Evolutionary conservation across 306 rosid species (phyloP).

Genomic region (Pyrus bretschneideri): DNA sequence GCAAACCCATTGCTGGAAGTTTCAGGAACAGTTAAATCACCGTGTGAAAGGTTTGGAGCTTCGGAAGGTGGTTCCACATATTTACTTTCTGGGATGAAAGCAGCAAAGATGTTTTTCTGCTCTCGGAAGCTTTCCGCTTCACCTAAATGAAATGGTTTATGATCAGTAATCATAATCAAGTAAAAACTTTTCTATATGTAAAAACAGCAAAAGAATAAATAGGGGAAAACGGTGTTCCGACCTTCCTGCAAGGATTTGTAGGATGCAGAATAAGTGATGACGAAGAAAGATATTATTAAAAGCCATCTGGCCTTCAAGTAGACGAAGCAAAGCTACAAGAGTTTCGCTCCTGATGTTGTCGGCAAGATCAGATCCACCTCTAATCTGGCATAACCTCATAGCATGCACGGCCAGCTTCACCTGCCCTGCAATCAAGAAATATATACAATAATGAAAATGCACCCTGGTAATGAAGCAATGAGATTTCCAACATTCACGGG

Average conservation of each 20-base stretch:
- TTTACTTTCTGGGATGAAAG: slow-evolving; percentile 57
- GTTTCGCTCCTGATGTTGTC: slow-evolving; percentile 52
- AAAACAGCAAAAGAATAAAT: not conserved
- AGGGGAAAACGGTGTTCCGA: slow-evolving; percentile 14
- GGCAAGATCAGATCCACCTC: slow-evolving; percentile 40
- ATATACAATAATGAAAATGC: not conserved
- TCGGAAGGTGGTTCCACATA: slow-evolving; percentile 47
- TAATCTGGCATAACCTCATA: slow-evolving; percentile 75
- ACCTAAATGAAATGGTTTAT: slow-evolving; percentile 55
- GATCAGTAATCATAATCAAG: slow-evolving; percentile 24
- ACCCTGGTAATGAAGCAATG: not conserved
- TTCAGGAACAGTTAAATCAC: slow-evolving; percentile 18
- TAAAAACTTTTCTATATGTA: not conserved
- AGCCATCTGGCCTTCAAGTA: slow-evolving; percentile 67
- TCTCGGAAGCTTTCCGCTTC: slow-evolving; percentile 57
- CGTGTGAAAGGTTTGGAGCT: slow-evolving; percentile 31
- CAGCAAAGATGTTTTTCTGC: slow-evolving; percentile 57
- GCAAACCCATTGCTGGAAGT: slow-evolving; percentile 15
- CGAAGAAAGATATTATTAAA: slow-evolving; percentile 83
- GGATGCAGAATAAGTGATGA: slow-evolving; percentile 79
- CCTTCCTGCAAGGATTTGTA: slow-evolving; percentile 92
- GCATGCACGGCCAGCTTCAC: slow-evolving; percentile 73
- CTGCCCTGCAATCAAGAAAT: slow-evolving; percentile 65
- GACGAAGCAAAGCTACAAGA: slow-evolving; percentile 55
- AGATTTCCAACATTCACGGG: not conserved